phyloP scores from a whole-genome alignment of 257 asterid species.

The Thymus quinquecostatus region DNA sequence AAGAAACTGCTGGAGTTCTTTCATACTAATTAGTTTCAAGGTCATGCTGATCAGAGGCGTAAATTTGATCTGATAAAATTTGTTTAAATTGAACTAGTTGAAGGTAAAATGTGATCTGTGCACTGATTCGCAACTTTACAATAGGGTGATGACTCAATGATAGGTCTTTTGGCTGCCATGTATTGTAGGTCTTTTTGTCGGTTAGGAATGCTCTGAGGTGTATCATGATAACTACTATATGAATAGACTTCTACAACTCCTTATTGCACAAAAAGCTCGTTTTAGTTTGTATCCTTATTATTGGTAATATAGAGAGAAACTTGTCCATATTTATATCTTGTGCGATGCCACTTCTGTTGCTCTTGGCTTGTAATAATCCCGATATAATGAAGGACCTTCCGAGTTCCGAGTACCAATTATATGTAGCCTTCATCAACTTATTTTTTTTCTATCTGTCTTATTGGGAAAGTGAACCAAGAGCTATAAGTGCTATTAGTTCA shows the following conservation, averaged over 20 bases:
- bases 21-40: not conserved
- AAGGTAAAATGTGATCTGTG: constrained; percentile 4
- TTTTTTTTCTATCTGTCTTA: not conserved
- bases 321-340: not conserved
- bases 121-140: not conserved
- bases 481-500: not conserved
- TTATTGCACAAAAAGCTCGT: not conserved
- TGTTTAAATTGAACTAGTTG: constrained; percentile 4
- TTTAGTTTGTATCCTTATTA: not conserved
- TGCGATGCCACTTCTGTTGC: not conserved
- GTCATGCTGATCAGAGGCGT: constrained; percentile 2
- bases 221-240: not conserved
- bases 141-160: not conserved
- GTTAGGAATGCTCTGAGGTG: not conserved
- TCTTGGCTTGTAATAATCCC: not conserved
- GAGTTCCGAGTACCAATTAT: not conserved
- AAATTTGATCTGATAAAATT: not conserved
- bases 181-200: not conserved
- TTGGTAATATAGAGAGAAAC: not conserved
- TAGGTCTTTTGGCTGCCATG: not conserved
- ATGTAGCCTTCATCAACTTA: not conserved
- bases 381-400: constrained; percentile 4
- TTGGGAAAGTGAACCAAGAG: not conserved
- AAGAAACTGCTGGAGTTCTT: not conserved
- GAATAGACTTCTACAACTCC: not conserved